These are phyloP conservation scores for Leccinum broughii DNA, from an alignment of 768 basidiomycete genomes.

Conservation along the genomic window DNA sequence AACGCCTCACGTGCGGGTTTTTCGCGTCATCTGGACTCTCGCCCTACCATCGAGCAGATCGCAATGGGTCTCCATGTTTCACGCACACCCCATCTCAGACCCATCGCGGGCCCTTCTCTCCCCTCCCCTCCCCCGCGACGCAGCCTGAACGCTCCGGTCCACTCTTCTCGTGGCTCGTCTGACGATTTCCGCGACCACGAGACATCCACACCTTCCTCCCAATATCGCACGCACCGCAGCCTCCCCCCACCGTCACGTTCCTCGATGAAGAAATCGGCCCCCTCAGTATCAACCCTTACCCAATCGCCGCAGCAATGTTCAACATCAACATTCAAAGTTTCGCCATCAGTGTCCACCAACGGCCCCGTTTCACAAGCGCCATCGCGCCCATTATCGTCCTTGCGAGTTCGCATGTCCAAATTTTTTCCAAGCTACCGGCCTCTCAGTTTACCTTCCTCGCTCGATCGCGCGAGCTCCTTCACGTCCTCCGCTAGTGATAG, in stretches of 20 bases:
- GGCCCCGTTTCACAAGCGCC: conserved; percentile 26
- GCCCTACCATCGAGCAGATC: conserved; percentile 73
- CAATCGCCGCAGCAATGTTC: conserved; percentile 18
- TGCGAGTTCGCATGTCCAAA: conserved; percentile 54
- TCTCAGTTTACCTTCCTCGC: conserved; percentile 37
- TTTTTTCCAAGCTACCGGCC: conserved; percentile 48
- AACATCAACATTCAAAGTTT: conserved; percentile 10
- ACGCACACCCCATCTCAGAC: conserved; percentile 69
- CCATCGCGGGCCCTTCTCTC: conserved; percentile 26
- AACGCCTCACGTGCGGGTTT: conserved; percentile 36
- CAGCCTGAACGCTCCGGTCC: conserved; percentile 29
- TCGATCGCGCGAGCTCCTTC: conserved; percentile 31
- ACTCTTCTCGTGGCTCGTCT: conserved; percentile 18
- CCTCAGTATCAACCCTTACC: conserved; percentile 24
- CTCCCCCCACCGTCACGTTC: conserved; percentile 62
- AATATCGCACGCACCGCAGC: conserved; percentile 25
- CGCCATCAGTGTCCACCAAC: conserved; percentile 37
- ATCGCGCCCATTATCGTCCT: conserved; percentile 35
- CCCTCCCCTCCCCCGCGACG: conserved; percentile 19
- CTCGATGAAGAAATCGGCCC: conserved; percentile 58
- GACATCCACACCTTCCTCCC: conserved; percentile 24
- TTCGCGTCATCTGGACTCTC: conserved; percentile 43
- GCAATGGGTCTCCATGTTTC: conserved; percentile 80
- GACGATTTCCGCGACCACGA: conserved; percentile 30
- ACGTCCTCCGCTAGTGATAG: conserved; percentile 36